These are phyloP conservation scores for Rhynchospora pubera DNA, from an alignment of 176 grass and related monocot genomes.

Conservation along the genomic window DNA sequence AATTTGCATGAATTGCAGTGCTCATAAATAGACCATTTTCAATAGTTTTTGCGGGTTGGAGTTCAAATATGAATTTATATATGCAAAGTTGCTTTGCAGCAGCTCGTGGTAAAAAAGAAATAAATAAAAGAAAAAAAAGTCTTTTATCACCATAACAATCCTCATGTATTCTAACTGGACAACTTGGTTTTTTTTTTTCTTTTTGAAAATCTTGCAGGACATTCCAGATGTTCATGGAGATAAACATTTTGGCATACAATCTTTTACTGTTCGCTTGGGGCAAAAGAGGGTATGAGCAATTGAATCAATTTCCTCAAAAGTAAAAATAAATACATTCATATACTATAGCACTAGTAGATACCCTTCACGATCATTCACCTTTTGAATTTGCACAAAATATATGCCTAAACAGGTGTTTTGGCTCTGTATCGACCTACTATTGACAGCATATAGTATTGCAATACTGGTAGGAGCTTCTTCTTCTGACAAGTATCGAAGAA, in stretches of 20 bases:
- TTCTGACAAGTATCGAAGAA: slow-evolving; percentile 26
- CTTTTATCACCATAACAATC: background rate
- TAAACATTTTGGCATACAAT: slow-evolving; percentile 61
- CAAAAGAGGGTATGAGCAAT: slow-evolving; percentile 42
- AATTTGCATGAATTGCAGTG: too few relatives aligned
- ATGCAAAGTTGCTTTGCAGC: background rate
- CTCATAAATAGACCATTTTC: too few relatives aligned
- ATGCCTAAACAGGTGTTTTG: slow-evolving; percentile 48
- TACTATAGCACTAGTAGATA: background rate
- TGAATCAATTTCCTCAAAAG: background rate
- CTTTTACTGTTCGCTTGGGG: slow-evolving; percentile 61
- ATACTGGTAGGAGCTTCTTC: slow-evolving; percentile 57
- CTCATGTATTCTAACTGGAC: background rate
- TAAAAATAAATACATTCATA: background rate
- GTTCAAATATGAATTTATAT: too few relatives aligned
- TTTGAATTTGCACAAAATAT: background rate
- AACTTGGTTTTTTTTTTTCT: background rate
- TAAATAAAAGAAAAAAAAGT: background rate
- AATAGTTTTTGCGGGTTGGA: too few relatives aligned
- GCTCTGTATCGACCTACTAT: slow-evolving; percentile 62
- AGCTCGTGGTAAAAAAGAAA: background rate
- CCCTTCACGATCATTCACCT: background rate
- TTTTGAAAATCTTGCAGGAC: slow-evolving; percentile 33
- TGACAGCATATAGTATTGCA: slow-evolving; percentile 63
- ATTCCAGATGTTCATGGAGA: slow-evolving; percentile 84